Base-by-base conservation (phyloP, 192 early-diverging fungal genomes). In the Pilaira anomala region DNA sequence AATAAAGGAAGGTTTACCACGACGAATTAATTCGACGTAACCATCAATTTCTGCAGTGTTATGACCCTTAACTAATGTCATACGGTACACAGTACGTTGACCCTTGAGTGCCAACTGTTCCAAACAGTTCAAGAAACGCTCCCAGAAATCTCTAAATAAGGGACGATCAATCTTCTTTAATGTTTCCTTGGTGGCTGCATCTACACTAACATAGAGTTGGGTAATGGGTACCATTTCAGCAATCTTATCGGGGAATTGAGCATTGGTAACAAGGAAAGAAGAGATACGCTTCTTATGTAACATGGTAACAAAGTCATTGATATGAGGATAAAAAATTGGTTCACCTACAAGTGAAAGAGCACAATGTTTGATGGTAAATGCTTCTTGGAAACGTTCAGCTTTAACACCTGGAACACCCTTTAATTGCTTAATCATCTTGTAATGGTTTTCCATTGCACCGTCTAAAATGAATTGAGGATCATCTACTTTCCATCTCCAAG, bases 111-210 rank as follows among this genome's bases (percentile, higher is more conserved):
- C 77, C 12, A 90, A 67, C 6, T 73, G 72, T 63, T 87, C 83
- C 54, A 90, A 60, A 76, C 84, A 81, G 36, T 67, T 80, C 45
- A 87, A 64, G 73, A 85, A 88, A 1, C 88, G 77, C 69, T 90
- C 88, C 88, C 88, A 90, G 69, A 86, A 90, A 67, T 90, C 88
- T 36, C 76, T 73, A 73, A 90, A 90, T 62, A 90, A 51, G 11
- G 88, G 88, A 3, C 87, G 80, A 69, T 90, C 88, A 50, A 90
- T 84, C 59, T 86, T 87, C 69, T 90, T 88, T 30, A 90, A 71
- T 13, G 77, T 77, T 49, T 90, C 88, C 63, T 90, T 90, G 45
- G 83, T 90, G 7, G 80, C 80, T n/a, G 87, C 88, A 71, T 90
- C 88, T 4, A 90, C 83, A 71, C 78, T 82, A 42, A 90, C 83